Conservation (phyloP, 2,329 filamentous ascomycete species). For the Didymella sp. region DNA sequence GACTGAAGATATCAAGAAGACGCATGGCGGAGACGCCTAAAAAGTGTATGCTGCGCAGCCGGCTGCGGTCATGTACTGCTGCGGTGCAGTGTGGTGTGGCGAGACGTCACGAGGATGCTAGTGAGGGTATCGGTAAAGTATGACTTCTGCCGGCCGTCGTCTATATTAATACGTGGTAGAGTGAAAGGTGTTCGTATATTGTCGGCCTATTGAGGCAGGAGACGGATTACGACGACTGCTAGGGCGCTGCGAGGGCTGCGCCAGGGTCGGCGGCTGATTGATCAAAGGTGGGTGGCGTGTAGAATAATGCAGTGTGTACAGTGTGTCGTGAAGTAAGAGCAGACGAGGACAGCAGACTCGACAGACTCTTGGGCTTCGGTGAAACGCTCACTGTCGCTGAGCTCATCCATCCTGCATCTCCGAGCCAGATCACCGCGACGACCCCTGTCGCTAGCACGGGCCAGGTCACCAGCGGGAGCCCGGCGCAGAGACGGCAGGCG, state of each 20-base stretch:
- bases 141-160: neutral
- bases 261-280: neutral
- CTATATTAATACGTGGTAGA: neutral
- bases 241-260: slow-evolving; percentile 1
- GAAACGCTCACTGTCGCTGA: slow-evolving; percentile 14
- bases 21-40: slow-evolving; percentile 40
- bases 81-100: too few relatives aligned
- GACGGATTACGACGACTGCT: slow-evolving; percentile 15
- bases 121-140: neutral
- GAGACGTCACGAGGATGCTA: too few relatives aligned
- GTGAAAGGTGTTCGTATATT: slow-evolving; percentile 19
- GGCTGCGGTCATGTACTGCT: slow-evolving; percentile 27
- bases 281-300: neutral
- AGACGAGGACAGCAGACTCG: neutral
- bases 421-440: slow-evolving; percentile 1
- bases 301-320: neutral
- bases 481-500: slow-evolving; percentile 2
- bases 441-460: neutral
- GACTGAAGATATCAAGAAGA: slow-evolving; percentile 56
- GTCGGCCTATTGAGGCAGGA: slow-evolving; percentile 29
- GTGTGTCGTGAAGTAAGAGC: neutral
- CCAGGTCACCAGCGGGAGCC: neutral
- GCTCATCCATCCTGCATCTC: neutral
- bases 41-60: slow-evolving; percentile 20
- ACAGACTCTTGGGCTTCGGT: neutral